Base-by-base conservation (phyloP, 495 filamentous ascomycete genomes). In the Pyronema domesticum region DNA sequence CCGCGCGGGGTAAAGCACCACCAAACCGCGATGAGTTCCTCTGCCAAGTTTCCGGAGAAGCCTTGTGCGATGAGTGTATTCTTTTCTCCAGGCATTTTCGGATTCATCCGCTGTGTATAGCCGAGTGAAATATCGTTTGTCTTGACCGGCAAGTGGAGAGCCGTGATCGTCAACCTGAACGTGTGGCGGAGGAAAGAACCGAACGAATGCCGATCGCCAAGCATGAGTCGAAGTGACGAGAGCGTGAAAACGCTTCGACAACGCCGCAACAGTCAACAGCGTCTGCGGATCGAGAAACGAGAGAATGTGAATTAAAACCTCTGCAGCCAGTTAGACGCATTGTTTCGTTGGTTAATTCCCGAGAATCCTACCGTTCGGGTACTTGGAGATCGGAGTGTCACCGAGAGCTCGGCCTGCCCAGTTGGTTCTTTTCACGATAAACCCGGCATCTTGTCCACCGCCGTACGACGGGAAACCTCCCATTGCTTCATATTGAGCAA, bases 181-280 rank as follows among this genome's bases (percentile, higher is more conserved):
- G 40, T 50, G 48, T 10, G 52, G 18, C 23, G 49, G 47, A 46
- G 63, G 63, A 44, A 66, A 66, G 53, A 58, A 58, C 10, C 62
- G 59, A 65, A 59, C 62, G 52, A 66, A 66, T 33, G 62, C 63
- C 19, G 62, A 59, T 17, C 55, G 54, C 63, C 63, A 66, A 6
- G 59, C 59, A 54, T 66, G 51, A 11, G 63, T 30, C 19, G 59
- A 63, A 15, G 57, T 55, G 37, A 66, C 55, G 14, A 66, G 56
- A 37, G 63, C 56, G 57, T 60, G 30, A 36, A 66, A 66, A 35
- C 62, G 53, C 44, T 49, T 55, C 15, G 63, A 66, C 46, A 66
- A 47, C 43, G 65, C 53, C 37, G 62, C 55, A n/a, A 43, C 53
- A 33, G 15, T 46, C 18, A 62, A 35, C 39, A 66, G 57, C 11